A percentile compares a stretch with the other conserved stretches of the same genome.
Conservation (phyloP, 129 eudicot genomes). For the Tanacetum coccineum region DNA sequence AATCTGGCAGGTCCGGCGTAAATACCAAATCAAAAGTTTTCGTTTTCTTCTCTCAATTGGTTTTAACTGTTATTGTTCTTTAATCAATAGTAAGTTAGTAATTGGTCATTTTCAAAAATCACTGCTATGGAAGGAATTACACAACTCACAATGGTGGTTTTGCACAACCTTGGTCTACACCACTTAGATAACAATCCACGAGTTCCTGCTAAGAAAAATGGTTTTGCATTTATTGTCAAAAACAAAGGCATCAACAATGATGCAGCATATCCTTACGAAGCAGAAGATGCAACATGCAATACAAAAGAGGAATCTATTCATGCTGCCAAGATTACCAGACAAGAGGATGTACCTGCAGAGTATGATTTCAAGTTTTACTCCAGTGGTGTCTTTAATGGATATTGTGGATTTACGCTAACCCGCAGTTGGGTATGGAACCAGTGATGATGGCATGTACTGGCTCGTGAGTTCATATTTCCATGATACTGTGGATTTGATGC, state of each 20-base stretch:
- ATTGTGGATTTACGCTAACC: too few relatives aligned
- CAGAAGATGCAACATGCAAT: slow-evolving; percentile 30
- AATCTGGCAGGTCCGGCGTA: slow-evolving; percentile 11
- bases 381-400: too few relatives aligned
- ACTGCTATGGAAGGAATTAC: slow-evolving; percentile 71
- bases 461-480: too few relatives aligned
- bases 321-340: slow-evolving; percentile 33
- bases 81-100: slow-evolving; percentile 57
- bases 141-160: slow-evolving; percentile 55
- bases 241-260: slow-evolving; percentile 39
- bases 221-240: slow-evolving; percentile 53
- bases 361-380: too few relatives aligned
- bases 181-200: slow-evolving; percentile 68
- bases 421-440: too few relatives aligned
- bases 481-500: too few relatives aligned
- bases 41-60: not conserved
- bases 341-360: slow-evolving; percentile 34
- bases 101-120: slow-evolving; percentile 79
- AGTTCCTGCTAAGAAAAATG: slow-evolving; percentile 62
- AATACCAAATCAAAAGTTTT: not conserved
- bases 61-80: not conserved
- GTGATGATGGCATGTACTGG: too few relatives aligned
- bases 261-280: slow-evolving; percentile 33
- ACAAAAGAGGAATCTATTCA: slow-evolving; percentile 10
- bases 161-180: slow-evolving; percentile 50